A percentile compares a stretch with the other conserved stretches of the same genome.
These are phyloP conservation scores for Coemansia sp. DNA, from an alignment of 192 early-diverging fungal species.

Conservation along the genomic window DNA sequence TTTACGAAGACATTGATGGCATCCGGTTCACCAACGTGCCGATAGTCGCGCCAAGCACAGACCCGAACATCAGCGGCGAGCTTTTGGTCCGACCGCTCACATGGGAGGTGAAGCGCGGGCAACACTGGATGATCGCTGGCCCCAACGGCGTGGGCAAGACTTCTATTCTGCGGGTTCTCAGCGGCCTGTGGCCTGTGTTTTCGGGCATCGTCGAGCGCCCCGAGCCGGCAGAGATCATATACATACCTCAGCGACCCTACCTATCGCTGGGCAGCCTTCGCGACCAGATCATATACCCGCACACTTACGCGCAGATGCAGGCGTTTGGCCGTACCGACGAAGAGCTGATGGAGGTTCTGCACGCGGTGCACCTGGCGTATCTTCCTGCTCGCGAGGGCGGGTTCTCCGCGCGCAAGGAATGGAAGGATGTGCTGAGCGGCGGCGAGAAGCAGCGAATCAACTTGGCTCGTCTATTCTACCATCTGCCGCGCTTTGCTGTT, in stretches of 20 bases:
- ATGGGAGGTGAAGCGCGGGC: constrained; percentile 86
- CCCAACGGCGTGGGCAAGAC: constrained; percentile 95
- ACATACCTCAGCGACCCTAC: constrained; percentile 97
- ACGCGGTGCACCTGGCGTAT: constrained; percentile 80
- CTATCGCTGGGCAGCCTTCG: constrained; percentile 89
- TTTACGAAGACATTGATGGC: constrained; percentile 60
- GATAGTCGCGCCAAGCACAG: constrained; percentile 75
- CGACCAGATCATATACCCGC: constrained; percentile 97
- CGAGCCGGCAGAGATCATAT: constrained; percentile 84
- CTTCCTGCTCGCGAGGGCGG: constrained; percentile 90
- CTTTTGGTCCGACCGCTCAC: constrained; percentile 80
- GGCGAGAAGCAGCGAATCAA: constrained; percentile 96
- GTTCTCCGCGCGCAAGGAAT: constrained; percentile 82
- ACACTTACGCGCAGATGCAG: constrained; percentile 85
- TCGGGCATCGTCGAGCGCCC: constrained; percentile 74
- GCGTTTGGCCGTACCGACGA: constrained; percentile 77
- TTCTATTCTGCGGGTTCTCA: constrained; percentile 93
- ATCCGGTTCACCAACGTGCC: constrained; percentile 90
- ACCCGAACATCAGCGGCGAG: constrained; percentile 71
- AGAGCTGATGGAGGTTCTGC: constrained; percentile 78
- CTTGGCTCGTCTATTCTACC: constrained; percentile 96
- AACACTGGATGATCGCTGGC: constrained; percentile 91
- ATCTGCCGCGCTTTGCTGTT: constrained; percentile 91
- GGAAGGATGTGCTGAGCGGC: constrained; percentile 91
- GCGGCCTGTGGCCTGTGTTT: constrained; percentile 94